Base-by-base conservation (phyloP, 208 protist genomes). In the Trypanosoma platydactyli region DNA sequence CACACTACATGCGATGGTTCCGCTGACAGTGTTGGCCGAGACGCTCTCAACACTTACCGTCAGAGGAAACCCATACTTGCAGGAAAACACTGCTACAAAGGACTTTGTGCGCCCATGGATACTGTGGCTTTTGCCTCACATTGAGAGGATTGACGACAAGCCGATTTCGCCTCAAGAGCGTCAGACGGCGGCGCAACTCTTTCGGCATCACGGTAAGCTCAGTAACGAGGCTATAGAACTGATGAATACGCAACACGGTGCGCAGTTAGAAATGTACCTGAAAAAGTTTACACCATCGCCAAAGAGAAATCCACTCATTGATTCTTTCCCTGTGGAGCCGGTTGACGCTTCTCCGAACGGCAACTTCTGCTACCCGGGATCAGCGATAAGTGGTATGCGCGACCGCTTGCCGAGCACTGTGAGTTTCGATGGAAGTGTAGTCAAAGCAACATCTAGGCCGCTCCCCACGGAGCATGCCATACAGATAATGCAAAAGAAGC, bases 401-500 rank as follows among this genome's bases (percentile, higher is more conserved):
- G 18, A 54, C 12, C 35, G 63, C 16, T 46, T 68, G 22, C 63
- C 63, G 25, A 42, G 25, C 5, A 51, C 15, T 22, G 5, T 35
- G 1, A 64, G 24, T 54, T 20, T 64, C 18, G 41, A 20, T 29
- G 45, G 13, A 25, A 64, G 46, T 25, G n/a, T 18, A 27, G 54
- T 45, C 7, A 53, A 29, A 16, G 20, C 11, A 15, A 18, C 25
- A 27, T 24, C 33, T 29, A 3, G 61, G 25, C 60, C 52, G 22
- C 40, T 20, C 0, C 49, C 71, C 18, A 25, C 50, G n/a, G 64
- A 71, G 24, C 5, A 57, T n/a, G 64, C 91, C 4, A 71, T 95
- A 44, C 69, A 71, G 11, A 86, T 88, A 22, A 73, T 95, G 56
- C 90, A 95, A 68, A 71, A 80, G 51, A 93, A 93, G 35, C 63